These are phyloP conservation scores for Oryza meyeriana DNA, from an alignment of 176 grass and related monocot genomes.

Conservation along the genomic window DNA sequence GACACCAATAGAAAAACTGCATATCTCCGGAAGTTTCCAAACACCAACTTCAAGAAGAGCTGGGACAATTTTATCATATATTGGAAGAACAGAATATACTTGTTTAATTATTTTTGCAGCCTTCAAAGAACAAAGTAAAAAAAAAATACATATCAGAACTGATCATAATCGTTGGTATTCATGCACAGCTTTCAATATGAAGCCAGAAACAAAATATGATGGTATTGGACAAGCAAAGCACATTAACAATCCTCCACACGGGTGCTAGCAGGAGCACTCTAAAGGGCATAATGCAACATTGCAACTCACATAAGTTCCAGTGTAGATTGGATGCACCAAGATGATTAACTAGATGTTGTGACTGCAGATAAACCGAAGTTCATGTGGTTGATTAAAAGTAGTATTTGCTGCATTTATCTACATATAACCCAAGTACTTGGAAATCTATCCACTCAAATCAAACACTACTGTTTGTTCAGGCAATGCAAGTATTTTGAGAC, in stretches of 20 bases:
- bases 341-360: constrained; percentile 3
- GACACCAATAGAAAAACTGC: constrained; percentile 93
- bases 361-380: too few species aligned
- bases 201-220: constrained; percentile 18
- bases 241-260: constrained; percentile 13
- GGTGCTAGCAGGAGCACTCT: constrained; percentile 7
- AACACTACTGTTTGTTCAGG: background rate
- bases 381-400: background rate
- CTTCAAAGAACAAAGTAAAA: constrained; percentile 51
- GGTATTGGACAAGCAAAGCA: background rate
- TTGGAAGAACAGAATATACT: constrained; percentile 92
- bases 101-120: constrained; percentile 92
- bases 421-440: background rate
- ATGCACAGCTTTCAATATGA: constrained; percentile 9
- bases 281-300: background rate
- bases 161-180: background rate
- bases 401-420: background rate
- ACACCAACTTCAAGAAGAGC: constrained; percentile 78
- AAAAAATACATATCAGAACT: constrained; percentile 33
- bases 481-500: background rate
- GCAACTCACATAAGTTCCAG: background rate
- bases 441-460: background rate
- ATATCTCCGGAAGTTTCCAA: constrained; percentile 91
- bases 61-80: constrained; percentile 92
- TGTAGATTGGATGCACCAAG: background rate